Base-by-base conservation (phyloP, 495 filamentous ascomycete species). In the Sporormia fimetaria region DNA sequence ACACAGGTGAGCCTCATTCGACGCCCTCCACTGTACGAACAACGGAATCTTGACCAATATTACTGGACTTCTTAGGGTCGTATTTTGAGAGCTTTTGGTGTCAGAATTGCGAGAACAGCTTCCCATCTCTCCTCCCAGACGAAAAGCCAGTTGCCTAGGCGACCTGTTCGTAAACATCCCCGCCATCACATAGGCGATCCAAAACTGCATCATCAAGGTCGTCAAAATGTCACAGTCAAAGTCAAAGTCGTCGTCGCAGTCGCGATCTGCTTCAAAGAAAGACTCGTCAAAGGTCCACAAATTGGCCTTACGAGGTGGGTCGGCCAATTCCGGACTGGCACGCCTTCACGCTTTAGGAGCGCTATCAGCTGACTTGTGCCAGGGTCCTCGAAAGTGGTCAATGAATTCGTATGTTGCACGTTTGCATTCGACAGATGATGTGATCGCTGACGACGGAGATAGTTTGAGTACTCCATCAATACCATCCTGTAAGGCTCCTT, bases 261-360 rank as follows among this genome's bases (percentile, higher is more conserved):
- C 49, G 11, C 49, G 49, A 30, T 36, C 35, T 25, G 56, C 63
- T 24, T 53, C 65, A 18, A 69, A 78, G 40, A 84, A 86, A 55
- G 85, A 92, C 48, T 92, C 88, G 54, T 83, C 86, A 33, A 93
- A 92, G 63, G 75, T 83, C 25, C 88, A 95, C 69, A 94, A 88
- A 66, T 74, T 98, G 41, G 84, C 87, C 25, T 69, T 95, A 37
- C 92, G 88, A 71, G 88, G 88, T 78, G 61, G 29, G 23, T 21
- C 37, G 21, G 14, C 10, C 21, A 12, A 14, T 31, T 37, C 21
- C 6, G 28, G 2, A 33, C 11, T n/a, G 25, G 25, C 25, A 7
- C 7, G 25, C 12, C 7, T 27, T 7, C 7, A 7, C 25, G 7
- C 25, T 16, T 9, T 5, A 30, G 21, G 7, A 16, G 22, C 22